phyloP scores from a whole-genome alignment of 805 yeast species.

The Cyberlindnera misumaiensis region DNA sequence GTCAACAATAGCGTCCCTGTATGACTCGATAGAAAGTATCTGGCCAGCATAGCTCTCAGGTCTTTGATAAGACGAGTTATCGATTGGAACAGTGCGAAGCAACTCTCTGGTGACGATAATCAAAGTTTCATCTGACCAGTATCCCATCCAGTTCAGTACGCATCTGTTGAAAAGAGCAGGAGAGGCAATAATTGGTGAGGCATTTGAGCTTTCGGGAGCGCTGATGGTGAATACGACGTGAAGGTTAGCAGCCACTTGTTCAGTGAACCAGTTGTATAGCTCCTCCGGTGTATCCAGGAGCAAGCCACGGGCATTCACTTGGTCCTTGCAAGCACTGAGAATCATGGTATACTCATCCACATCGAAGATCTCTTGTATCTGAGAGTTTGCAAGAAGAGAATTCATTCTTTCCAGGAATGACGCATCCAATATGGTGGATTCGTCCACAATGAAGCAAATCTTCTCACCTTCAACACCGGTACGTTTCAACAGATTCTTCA shows the following conservation, averaged over 20 bases:
- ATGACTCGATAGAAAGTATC: slow-evolving; percentile 15
- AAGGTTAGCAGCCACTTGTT: slow-evolving; percentile 58
- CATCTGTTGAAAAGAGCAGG: slow-evolving; percentile 90
- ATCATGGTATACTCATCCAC: slow-evolving; percentile 58
- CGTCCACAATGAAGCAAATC: slow-evolving; percentile 72
- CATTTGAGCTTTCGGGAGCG: slow-evolving; percentile 33
- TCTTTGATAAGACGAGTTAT: slow-evolving; percentile 33
- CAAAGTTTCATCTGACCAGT: slow-evolving; percentile 56
- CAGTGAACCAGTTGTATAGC: slow-evolving; percentile 65
- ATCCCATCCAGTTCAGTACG: slow-evolving; percentile 84
- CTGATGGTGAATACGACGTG: slow-evolving; percentile 80
- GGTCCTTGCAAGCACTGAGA: slow-evolving; percentile 48
- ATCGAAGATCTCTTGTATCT: slow-evolving; percentile 81
- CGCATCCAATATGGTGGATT: slow-evolving; percentile 67
- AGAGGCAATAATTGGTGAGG: slow-evolving; percentile 54
- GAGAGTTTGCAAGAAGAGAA: slow-evolving; percentile 87
- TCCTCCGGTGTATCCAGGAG: slow-evolving; percentile 64
- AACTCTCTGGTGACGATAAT: slow-evolving; percentile 40
- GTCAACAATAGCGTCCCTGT: slow-evolving; percentile 42
- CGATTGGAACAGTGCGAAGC: slow-evolving; percentile 45
- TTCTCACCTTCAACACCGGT: slow-evolving; percentile 52
- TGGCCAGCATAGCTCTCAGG: slow-evolving; percentile 25
- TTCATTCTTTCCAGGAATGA: slow-evolving; percentile 88
- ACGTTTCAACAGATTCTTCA: slow-evolving; percentile 46
- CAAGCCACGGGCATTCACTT: slow-evolving; percentile 52